Base-by-base conservation (phyloP, 495 filamentous ascomycete species). In the Xylaria acuta region DNA sequence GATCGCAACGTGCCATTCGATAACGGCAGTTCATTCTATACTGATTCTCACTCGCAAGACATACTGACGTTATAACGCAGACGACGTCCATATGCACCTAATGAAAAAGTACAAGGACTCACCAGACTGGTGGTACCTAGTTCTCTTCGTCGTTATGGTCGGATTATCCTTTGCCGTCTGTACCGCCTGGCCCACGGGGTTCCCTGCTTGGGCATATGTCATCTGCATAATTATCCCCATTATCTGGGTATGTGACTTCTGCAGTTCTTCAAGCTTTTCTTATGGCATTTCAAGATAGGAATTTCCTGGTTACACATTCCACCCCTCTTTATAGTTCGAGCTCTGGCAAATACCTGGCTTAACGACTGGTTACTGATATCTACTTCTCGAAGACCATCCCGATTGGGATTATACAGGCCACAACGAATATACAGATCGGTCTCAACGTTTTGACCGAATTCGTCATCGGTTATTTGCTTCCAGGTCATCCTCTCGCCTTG, bases 371-470 rank as follows among this genome's bases (percentile, higher is more conserved):
- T 27, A 45, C 49, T 68, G 11, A 62, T 36, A 59, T 27, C 9
- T 36, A n/a, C 0, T 34, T 34, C 38, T 45, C 20, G 18, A 59
- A 68, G 67, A 85, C 85, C 1, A 80, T 90, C 7, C 86, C 88
- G 1, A 84, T 88, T 70, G 86, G 86, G 62, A 84, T 88, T 68
- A 79, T 88, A n/a, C 90, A 92, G 75, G 90, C 89, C 4, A 81
- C 90, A 72, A 91, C 90, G 30, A 92, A 92, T 74, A 88, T 89
- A 63, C 88, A 89, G 76, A 88, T 91, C 43, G 90, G 90, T 5
- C 79, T 92, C 40, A 92, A 92, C 72, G 83, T 92, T 5, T 78
- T 93, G 32, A 91, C 91, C 30, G 91, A 93, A 76, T 93, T 90
- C 73, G 85, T 93, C 71, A 87, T 90, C 45, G 90, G 91, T 5